phyloP scores from a whole-genome alignment of 352 stramenopile genomes.

The Globisporangium perplexum region DNA sequence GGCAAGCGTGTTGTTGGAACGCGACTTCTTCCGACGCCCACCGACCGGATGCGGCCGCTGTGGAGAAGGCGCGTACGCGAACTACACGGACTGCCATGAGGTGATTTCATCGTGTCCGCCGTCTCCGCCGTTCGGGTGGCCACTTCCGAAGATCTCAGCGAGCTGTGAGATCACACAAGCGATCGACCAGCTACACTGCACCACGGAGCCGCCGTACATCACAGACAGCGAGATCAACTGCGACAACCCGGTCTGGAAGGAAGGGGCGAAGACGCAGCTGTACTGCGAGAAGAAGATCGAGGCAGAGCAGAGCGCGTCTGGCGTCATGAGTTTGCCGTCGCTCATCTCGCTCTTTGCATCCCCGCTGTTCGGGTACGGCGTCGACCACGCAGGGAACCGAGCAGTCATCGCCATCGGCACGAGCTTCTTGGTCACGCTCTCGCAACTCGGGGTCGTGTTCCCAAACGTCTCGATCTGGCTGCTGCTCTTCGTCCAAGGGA shows the following conservation, averaged over 20 bases:
- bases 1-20: constrained; percentile 66
- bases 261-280: constrained; percentile 19
- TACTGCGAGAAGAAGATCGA: constrained; percentile 37
- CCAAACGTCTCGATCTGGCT: constrained; percentile 37
- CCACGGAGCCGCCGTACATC: constrained; percentile 27
- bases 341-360: constrained; percentile 65
- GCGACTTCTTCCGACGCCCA: constrained; percentile 43
- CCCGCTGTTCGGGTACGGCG: constrained; percentile 67
- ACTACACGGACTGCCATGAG: constrained; percentile 37
- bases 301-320: constrained; percentile 32
- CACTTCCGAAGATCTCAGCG: constrained; percentile 27
- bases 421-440: constrained; percentile 36
- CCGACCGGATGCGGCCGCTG: constrained; percentile 27
- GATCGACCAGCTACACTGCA: constrained; percentile 33
- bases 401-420: constrained; percentile 49
- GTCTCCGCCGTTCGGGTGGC: constrained; percentile 34
- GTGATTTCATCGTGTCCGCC: constrained; percentile 26
- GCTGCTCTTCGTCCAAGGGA: constrained; percentile 67
- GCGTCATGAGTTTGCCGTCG: constrained; percentile 77
- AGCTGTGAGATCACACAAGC: constrained; percentile 26
- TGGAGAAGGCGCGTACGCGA: constrained; percentile 30
- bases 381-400: constrained; percentile 59
- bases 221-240: constrained; percentile 42
- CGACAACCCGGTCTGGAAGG: constrained; percentile 31
- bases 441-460: constrained; percentile 63